A percentile compares a stretch with the other conserved stretches of the same genome.
These are phyloP conservation scores for Cynanchum wilfordii DNA, from an alignment of 257 asterid species.

Conservation along the genomic window DNA sequence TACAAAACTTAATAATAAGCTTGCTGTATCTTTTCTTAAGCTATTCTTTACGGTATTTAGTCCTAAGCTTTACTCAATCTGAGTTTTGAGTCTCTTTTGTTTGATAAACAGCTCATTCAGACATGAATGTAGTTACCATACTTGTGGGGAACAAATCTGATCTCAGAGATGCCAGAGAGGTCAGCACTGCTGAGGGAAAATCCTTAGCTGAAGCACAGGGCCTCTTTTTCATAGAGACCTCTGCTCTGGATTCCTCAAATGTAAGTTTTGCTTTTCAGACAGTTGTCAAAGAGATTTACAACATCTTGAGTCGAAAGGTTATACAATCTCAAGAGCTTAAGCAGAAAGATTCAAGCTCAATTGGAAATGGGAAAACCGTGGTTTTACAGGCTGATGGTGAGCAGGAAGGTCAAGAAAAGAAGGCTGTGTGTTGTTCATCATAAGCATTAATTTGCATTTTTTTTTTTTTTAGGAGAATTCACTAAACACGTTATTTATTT, in stretches of 20 bases:
- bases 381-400: conserved; percentile 60
- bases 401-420: conserved; percentile 35
- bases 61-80: neutral
- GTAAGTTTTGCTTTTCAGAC: conserved; percentile 73
- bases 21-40: neutral
- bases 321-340: conserved; percentile 91
- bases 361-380: conserved; percentile 62
- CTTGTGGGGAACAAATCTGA: conserved; percentile 92
- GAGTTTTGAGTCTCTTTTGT: neutral
- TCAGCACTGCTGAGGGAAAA: conserved; percentile 80
- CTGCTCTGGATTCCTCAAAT: conserved; percentile 89
- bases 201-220: conserved; percentile 77
- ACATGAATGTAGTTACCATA: conserved; percentile 92
- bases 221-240: conserved; percentile 85
- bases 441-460: conserved; percentile 16
- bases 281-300: conserved; percentile 74
- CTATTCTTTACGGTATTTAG: neutral
- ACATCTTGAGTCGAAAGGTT: conserved; percentile 81
- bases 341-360: conserved; percentile 46
- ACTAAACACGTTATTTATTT: neutral
- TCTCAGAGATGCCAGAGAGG: conserved; percentile 88
- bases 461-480: neutral
- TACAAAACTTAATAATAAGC: neutral
- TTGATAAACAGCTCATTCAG: conserved; percentile 75
- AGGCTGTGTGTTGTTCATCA: conserved; percentile 66